Evolutionary conservation across 2,329 filamentous ascomycete genomes (phyloP).

Genomic region (Hypoxylon sp.): DNA sequence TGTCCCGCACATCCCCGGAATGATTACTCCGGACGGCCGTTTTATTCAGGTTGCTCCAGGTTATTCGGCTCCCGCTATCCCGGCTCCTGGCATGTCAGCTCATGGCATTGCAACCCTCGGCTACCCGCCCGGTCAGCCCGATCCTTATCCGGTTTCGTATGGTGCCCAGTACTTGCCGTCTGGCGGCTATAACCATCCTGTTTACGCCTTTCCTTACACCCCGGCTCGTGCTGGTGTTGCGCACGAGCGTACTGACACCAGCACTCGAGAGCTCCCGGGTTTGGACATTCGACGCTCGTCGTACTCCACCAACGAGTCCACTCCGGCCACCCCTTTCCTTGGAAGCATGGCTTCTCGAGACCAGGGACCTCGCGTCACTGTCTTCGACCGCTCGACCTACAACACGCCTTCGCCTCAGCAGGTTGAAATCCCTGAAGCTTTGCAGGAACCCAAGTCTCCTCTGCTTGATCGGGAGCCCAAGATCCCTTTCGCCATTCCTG

Average conservation of each 20-base stretch:
- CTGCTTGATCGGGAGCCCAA: slow-evolving; percentile 82
- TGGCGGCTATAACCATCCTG: slow-evolving; percentile 50
- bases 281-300: slow-evolving; percentile 77
- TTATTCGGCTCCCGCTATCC: slow-evolving; percentile 27
- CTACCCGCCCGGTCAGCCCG: slow-evolving; percentile 46
- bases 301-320: slow-evolving; percentile 77
- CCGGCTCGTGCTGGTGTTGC: slow-evolving; percentile 64
- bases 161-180: slow-evolving; percentile 57
- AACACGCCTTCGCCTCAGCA: slow-evolving; percentile 77
- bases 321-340: slow-evolving; percentile 76
- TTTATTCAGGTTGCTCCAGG: slow-evolving; percentile 46
- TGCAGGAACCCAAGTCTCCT: slow-evolving; percentile 63
- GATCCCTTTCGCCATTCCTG: slow-evolving; percentile 90
- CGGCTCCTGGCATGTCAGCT: slow-evolving; percentile 28
- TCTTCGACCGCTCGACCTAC: slow-evolving; percentile 74
- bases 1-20: slow-evolving; percentile 50
- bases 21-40: slow-evolving; percentile 55
- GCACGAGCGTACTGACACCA: slow-evolving; percentile 63
- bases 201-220: slow-evolving; percentile 58
- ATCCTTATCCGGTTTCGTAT: slow-evolving; percentile 48
- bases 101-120: slow-evolving; percentile 48
- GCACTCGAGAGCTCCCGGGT: slow-evolving; percentile 69
- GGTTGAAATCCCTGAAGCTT: slow-evolving; percentile 59
- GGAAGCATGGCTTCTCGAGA: slow-evolving; percentile 71
- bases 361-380: slow-evolving; percentile 70